Percentiles rank a stretch among this genome's conserved stretches.
phyloP scores from a whole-genome alignment of 2,329 filamentous ascomycete species.

The Verticillium tricorpus region DNA sequence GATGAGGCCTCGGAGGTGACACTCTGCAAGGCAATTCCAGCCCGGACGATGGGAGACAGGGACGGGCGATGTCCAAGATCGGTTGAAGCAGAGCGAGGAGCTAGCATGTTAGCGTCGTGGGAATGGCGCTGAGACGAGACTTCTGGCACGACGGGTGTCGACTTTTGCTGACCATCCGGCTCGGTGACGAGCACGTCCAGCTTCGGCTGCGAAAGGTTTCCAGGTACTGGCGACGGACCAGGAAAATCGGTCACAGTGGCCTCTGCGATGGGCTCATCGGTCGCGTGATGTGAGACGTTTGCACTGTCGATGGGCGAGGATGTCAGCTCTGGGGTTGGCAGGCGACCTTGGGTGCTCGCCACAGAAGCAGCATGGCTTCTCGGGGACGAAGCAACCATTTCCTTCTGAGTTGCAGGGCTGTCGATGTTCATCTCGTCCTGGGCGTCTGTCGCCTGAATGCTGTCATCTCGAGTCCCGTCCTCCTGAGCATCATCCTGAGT shows the following conservation, averaged over 20 bases:
- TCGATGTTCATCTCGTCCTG: not conserved
- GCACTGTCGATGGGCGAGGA: conserved; percentile 29
- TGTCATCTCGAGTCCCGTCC: not conserved
- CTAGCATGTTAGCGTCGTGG: conserved; percentile 9
- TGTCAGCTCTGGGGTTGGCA: conserved; percentile 51
- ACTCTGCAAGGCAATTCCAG: conserved; percentile 50
- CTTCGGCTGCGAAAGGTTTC: not conserved
- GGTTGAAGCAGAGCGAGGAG: conserved; percentile 7
- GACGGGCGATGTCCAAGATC: conserved; percentile 34
- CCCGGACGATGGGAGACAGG: conserved; percentile 55
- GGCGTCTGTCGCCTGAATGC: conserved; percentile 5
- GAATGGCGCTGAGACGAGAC: not conserved
- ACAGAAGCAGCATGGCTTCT: not conserved
- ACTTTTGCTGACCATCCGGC: not conserved
- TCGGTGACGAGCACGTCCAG: not conserved
- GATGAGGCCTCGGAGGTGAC: conserved; percentile 57
- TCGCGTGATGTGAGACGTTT: not conserved
- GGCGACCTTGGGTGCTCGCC: conserved; percentile 24
- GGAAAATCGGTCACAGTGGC: not conserved
- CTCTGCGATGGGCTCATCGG: not conserved
- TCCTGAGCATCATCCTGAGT: not conserved
- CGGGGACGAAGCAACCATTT: not conserved
- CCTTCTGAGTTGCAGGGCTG: not conserved
- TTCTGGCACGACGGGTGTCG: not conserved
- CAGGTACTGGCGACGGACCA: not conserved